Percentiles rank a stretch among this genome's conserved stretches.
These are phyloP conservation scores for Geotrichum aggregatum DNA, from an alignment of 1,139 yeast species.

Conservation along the genomic window DNA sequence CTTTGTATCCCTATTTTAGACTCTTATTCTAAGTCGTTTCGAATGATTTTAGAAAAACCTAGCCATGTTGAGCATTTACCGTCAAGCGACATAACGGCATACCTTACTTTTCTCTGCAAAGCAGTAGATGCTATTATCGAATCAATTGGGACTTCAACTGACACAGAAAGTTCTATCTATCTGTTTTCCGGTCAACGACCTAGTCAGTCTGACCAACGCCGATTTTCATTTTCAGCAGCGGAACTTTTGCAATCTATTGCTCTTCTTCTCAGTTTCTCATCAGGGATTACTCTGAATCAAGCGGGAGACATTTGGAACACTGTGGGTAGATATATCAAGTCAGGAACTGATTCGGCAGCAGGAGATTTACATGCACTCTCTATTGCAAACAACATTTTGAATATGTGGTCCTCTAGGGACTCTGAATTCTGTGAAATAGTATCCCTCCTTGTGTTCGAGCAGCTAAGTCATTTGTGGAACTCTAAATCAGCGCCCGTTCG, in stretches of 20 bases:
- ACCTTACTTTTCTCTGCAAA: constrained; percentile 13
- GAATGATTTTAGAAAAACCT: constrained; percentile 13
- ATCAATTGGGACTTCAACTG: constrained; percentile 5
- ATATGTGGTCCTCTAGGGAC: constrained; percentile 5
- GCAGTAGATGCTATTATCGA: constrained; percentile 14
- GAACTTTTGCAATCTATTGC: constrained; percentile 12
- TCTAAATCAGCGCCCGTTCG: constrained; percentile 11
- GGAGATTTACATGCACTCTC: constrained; percentile 9
- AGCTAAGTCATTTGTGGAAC: constrained; percentile 8
- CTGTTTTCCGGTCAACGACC: constrained; percentile 8
- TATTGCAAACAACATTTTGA: constrained; percentile 12
- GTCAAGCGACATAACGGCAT: not conserved
- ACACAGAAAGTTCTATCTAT: constrained; percentile 2
- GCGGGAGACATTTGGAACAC: constrained; percentile 15
- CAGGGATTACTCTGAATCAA: constrained; percentile 10
- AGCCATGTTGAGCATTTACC: constrained; percentile 17
- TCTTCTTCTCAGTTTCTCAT: constrained; percentile 4
- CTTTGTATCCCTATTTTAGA: constrained; percentile 18
- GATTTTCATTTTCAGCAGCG: constrained; percentile 14
- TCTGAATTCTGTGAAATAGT: constrained; percentile 10
- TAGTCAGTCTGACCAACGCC: constrained; percentile 8
- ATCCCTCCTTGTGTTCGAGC: constrained; percentile 11
- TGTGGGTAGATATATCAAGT: constrained; percentile 11
- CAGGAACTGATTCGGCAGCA: constrained; percentile 12
- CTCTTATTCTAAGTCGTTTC: constrained; percentile 12